phyloP scores from a whole-genome alignment of 2,329 filamentous ascomycete species.

The Fusarium dlaminii region DNA sequence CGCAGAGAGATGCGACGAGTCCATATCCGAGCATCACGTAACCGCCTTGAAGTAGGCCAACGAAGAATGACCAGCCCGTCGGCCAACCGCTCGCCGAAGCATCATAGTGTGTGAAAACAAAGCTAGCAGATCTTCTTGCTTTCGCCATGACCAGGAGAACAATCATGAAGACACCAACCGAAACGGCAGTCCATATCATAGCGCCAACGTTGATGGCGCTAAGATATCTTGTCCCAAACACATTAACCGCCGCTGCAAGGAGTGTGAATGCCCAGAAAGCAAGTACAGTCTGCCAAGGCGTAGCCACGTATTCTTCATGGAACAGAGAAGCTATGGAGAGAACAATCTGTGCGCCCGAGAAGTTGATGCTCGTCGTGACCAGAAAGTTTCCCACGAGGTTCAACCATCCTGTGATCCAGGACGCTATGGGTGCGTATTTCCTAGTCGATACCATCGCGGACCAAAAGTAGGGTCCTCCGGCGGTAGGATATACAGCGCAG shows the following conservation, averaged over 20 bases:
- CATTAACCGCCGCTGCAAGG: constrained; percentile 72
- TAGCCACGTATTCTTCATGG: constrained; percentile 65
- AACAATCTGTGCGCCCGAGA: constrained; percentile 75
- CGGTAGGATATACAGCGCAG: constrained; percentile 70
- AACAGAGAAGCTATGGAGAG: constrained; percentile 73
- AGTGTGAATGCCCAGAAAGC: constrained; percentile 75
- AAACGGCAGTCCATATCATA: constrained; percentile 41
- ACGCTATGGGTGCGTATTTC: constrained; percentile 74
- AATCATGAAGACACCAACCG: constrained; percentile 69
- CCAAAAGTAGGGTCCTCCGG: constrained; percentile 78
- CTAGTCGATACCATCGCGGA: constrained; percentile 67
- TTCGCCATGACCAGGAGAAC: constrained; percentile 62
- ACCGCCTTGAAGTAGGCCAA: constrained; percentile 61
- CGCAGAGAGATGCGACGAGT: constrained; percentile 63
- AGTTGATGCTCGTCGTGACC: constrained; percentile 74
- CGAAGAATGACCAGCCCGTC: constrained; percentile 67
- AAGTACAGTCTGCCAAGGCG: constrained; percentile 77
- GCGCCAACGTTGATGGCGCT: constrained; percentile 74
- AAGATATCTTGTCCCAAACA: constrained; percentile 66
- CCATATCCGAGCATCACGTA: constrained; percentile 59
- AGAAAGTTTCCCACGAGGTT: constrained; percentile 78
- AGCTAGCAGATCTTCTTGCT: constrained; percentile 60
- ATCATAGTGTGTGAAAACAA: constrained; percentile 75
- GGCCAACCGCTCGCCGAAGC: constrained; percentile 76
- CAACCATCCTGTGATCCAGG: constrained; percentile 74